Conservation (phyloP, 257 asterid genomes). For the Echium plantagineum region DNA sequence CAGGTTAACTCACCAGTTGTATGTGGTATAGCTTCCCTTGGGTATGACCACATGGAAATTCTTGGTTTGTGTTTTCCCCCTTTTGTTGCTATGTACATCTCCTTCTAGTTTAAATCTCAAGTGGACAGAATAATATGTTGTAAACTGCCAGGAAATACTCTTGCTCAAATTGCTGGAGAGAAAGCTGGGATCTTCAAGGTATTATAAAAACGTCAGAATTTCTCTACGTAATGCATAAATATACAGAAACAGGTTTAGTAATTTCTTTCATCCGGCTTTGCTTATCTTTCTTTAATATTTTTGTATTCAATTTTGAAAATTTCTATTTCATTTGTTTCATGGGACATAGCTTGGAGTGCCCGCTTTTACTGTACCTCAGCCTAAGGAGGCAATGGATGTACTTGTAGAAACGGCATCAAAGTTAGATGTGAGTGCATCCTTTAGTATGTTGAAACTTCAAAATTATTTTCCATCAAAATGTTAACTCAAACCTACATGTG, state of each 20-base stretch:
- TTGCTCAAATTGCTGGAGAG: conserved; percentile 93
- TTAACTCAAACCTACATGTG: background rate
- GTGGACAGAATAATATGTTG: background rate
- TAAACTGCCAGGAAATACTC: conserved; percentile 64
- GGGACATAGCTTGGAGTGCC: conserved; percentile 38
- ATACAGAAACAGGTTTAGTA: too few species aligned
- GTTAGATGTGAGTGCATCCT: conserved; percentile 36
- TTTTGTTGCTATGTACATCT: conserved; percentile 21
- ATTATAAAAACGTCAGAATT: conserved; percentile 4
- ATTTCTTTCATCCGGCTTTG: too few species aligned
- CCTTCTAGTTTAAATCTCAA: background rate
- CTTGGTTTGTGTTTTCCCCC: conserved; percentile 71
- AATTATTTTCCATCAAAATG: background rate
- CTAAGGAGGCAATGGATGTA: conserved; percentile 61
- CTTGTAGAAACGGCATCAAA: conserved; percentile 51
- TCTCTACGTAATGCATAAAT: background rate
- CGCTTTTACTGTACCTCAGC: conserved; percentile 62
- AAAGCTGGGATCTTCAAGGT: conserved; percentile 98
- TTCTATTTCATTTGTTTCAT: background rate
- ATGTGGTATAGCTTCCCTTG: conserved; percentile 83
- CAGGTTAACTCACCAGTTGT: conserved; percentile 82
- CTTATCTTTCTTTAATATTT: too few species aligned
- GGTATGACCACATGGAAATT: conserved; percentile 92
- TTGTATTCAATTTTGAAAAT: too few species aligned
- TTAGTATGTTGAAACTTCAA: background rate